These are phyloP conservation scores for Aciculosporium take DNA, from an alignment of 2,329 filamentous ascomycete genomes.

Conservation along the genomic window DNA sequence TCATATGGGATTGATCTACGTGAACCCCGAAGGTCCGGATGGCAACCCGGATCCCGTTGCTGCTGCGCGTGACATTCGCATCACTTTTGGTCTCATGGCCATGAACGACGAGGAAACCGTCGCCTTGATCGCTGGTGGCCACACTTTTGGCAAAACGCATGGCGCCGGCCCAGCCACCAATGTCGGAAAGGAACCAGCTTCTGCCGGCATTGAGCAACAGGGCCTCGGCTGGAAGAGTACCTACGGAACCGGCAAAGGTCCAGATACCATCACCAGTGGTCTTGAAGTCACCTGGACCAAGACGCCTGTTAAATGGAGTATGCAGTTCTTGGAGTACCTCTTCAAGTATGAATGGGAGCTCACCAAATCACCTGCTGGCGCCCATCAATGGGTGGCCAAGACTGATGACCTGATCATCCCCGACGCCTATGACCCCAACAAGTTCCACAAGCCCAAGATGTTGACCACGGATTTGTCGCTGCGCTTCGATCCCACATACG, in stretches of 20 bases:
- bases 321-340: constrained; percentile 59
- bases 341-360: constrained; percentile 70
- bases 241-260: constrained; percentile 51
- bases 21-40: constrained; percentile 67
- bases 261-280: constrained; percentile 59
- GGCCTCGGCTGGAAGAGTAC: constrained; percentile 61
- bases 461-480: constrained; percentile 61
- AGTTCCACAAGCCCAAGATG: constrained; percentile 66
- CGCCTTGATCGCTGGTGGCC: constrained; percentile 63
- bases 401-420: constrained; percentile 52
- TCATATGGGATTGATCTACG: constrained; percentile 64
- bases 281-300: constrained; percentile 70
- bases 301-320: constrained; percentile 63
- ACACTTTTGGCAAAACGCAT: constrained; percentile 71
- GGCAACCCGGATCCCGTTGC: constrained; percentile 55
- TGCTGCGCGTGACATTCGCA: constrained; percentile 57
- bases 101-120: constrained; percentile 77
- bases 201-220: constrained; percentile 47
- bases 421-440: constrained; percentile 52
- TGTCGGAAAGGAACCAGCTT: constrained; percentile 54
- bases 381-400: constrained; percentile 66
- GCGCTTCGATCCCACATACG: constrained; percentile 55
- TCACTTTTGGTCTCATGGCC: constrained; percentile 64
- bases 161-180: constrained; percentile 52
- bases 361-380: constrained; percentile 60